Evolutionary conservation across 1,139 yeast genomes (phyloP), one percentile per base, ranked within the genome.

Genomic region (Protomyces inouyei): DNA sequence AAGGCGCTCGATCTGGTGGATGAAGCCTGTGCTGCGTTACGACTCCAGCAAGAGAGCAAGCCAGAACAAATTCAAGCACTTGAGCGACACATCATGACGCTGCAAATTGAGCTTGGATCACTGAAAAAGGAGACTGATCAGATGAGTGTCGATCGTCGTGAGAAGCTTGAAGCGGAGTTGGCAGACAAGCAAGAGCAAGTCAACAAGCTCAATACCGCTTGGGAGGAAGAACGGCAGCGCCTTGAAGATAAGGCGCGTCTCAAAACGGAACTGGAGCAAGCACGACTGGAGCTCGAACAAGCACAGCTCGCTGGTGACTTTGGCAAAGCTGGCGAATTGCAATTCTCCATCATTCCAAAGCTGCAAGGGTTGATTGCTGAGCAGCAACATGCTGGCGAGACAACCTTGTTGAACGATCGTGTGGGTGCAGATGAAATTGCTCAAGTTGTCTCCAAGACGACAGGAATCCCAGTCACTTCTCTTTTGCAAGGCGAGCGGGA

Each of bases 341-440:
- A 92, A 74, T 93, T 92, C 73, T 80, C 95, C 1, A 84, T 83
- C 9, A 93, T 93, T 66, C 98, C 98, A 0, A 83, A 83, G 60
- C 78, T 93, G 64, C 90, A 91, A 72, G 76, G 75, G 51, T 82
- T 82, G 69, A 82, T 92, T 9, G 76, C 79, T 25, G 83, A 81
- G 61, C 79, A 77, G 69, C 35, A 38, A 35, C 36, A 37, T n/a
- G 18, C 14, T 4, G 35, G 52, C 21, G 70, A 70, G 5, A 70
- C 76, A 67, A 72, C 81, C 0, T 77, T 93, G 65, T 77, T 93
- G 46, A 98, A 93, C 75, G 98, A 93, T 71, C 85, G 96, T 0
- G 98, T 93, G 2, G 88, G 97, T 0, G 82, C 96, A 1, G 96
- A 92, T 70, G 98, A 93, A 76, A 93, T 93, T 71, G 95, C 97